phyloP scores from a whole-genome alignment of 805 yeast genomes.

The Yarrowia deformans region DNA sequence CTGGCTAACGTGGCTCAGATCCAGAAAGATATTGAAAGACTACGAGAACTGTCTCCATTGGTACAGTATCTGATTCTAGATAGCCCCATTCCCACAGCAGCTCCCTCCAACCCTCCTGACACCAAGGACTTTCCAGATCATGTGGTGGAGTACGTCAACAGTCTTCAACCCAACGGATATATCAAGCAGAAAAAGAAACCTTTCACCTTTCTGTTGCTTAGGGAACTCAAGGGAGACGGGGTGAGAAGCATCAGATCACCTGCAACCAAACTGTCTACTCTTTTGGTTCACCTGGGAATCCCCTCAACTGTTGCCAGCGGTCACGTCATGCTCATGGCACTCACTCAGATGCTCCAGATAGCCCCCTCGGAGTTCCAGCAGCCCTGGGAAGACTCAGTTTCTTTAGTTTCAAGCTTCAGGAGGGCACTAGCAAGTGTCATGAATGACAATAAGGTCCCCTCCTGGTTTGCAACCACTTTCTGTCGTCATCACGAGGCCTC shows the following conservation, averaged over 20 bases:
- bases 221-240: conserved; percentile 30
- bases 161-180: background rate
- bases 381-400: conserved; percentile 16
- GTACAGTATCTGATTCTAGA: conserved; percentile 21
- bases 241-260: conserved; percentile 22
- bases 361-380: conserved; percentile 7
- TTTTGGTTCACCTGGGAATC: conserved; percentile 19
- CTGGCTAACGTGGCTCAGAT: background rate
- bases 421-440: background rate
- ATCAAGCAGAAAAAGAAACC: background rate
- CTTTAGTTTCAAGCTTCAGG: background rate
- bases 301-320: conserved; percentile 8
- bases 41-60: conserved; percentile 19
- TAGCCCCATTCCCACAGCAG: background rate
- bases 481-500: background rate
- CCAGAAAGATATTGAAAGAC: conserved; percentile 4
- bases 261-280: conserved; percentile 1
- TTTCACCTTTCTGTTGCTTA: conserved; percentile 3
- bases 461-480: conserved; percentile 1
- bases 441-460: background rate
- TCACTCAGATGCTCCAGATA: conserved; percentile 17
- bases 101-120: background rate
- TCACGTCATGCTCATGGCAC: conserved; percentile 11
- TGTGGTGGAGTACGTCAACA: conserved; percentile 10
- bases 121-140: conserved; percentile 1